phyloP scores from a whole-genome alignment of 495 filamentous ascomycete genomes.

The Filosporella fistucella region DNA sequence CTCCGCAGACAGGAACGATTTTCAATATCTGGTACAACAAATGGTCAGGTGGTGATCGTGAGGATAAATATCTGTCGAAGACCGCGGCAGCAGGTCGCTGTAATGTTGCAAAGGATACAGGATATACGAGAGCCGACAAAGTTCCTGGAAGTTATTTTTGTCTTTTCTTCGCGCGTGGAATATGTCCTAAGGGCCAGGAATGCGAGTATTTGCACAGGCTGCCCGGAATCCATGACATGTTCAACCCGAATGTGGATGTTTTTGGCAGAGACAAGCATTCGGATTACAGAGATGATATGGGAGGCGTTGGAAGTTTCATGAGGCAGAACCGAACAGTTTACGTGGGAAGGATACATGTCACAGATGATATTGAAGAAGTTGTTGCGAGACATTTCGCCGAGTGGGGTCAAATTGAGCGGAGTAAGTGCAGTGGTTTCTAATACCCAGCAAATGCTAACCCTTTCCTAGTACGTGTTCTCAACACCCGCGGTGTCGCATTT shows the following conservation, averaged over 20 bases:
- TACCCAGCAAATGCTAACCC: slow-evolving; percentile 6
- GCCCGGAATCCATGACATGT: slow-evolving; percentile 77
- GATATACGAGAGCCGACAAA: slow-evolving; percentile 86
- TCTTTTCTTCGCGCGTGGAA: slow-evolving; percentile 79
- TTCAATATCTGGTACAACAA: slow-evolving; percentile 98
- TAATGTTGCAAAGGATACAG: slow-evolving; percentile 74
- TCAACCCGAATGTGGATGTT: slow-evolving; percentile 85
- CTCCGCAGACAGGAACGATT: slow-evolving; percentile 84
- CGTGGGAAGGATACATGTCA: slow-evolving; percentile 87
- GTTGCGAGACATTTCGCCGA: slow-evolving; percentile 89
- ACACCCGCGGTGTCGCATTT: slow-evolving; percentile 83
- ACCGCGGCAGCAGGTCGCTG: slow-evolving; percentile 71
- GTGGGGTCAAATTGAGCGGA: slow-evolving; percentile 88
- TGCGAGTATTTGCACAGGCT: slow-evolving; percentile 94
- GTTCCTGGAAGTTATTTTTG: slow-evolving; percentile 83
- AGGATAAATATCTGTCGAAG: slow-evolving; percentile 82
- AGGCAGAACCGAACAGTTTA: slow-evolving; percentile 92
- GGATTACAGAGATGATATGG: slow-evolving; percentile 95
- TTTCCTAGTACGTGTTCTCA: slow-evolving; percentile 68
- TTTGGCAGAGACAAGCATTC: slow-evolving; percentile 86
- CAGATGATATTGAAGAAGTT: slow-evolving; percentile 97
- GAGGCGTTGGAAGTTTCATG: slow-evolving; percentile 86
- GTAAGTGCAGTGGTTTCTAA: slow-evolving; percentile 23
- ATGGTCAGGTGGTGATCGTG: slow-evolving; percentile 90
- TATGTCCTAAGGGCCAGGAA: slow-evolving; percentile 82